phyloP scores from a whole-genome alignment of 1,284 basidiomycete genomes.

The Ceraceosorus guamensis region DNA sequence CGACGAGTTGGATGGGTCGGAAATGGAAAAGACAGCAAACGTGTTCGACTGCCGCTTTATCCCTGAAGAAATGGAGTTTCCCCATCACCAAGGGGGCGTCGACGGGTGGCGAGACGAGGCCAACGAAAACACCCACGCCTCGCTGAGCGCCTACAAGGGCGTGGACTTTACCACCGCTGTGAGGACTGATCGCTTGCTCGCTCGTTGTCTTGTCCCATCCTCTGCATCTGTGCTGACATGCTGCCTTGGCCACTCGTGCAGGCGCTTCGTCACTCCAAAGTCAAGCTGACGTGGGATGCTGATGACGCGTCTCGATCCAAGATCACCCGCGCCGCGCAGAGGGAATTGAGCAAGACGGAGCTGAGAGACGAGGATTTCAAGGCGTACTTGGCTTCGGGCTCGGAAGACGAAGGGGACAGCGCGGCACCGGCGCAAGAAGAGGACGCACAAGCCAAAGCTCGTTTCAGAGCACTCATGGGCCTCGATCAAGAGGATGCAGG shows the following conservation, averaged over 20 bases:
- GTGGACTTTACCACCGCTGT: slow-evolving; percentile 92
- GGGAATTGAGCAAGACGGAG: slow-evolving; percentile 24
- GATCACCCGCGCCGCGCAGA: slow-evolving; percentile 52
- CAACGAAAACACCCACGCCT: slow-evolving; percentile 56
- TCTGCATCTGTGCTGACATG: neutral
- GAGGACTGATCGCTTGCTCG: slow-evolving; percentile 40
- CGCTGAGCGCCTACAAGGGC: slow-evolving; percentile 61
- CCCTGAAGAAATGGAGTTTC: slow-evolving; percentile 76
- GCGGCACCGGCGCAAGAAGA: slow-evolving; percentile 21
- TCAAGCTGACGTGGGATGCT: slow-evolving; percentile 96
- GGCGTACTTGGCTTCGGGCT: slow-evolving; percentile 44
- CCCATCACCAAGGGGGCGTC: slow-evolving; percentile 53
- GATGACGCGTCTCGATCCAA: slow-evolving; percentile 84
- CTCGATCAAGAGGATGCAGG: slow-evolving; percentile 15
- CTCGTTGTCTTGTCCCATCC: neutral
- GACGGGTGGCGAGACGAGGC: slow-evolving; percentile 63
- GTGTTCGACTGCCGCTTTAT: slow-evolving; percentile 70
- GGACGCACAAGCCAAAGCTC: slow-evolving; percentile 11
- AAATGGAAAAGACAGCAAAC: slow-evolving; percentile 94
- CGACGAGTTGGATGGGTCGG: slow-evolving; percentile 82
- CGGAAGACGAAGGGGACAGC: slow-evolving; percentile 20
- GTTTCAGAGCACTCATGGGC: slow-evolving; percentile 38
- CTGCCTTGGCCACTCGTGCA: slow-evolving; percentile 42
- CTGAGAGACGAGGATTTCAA: slow-evolving; percentile 44
- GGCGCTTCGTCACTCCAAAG: slow-evolving; percentile 96